Evolutionary conservation across 495 filamentous ascomycete species (phyloP).

Genomic region (Alectoria sarmentosa): DNA sequence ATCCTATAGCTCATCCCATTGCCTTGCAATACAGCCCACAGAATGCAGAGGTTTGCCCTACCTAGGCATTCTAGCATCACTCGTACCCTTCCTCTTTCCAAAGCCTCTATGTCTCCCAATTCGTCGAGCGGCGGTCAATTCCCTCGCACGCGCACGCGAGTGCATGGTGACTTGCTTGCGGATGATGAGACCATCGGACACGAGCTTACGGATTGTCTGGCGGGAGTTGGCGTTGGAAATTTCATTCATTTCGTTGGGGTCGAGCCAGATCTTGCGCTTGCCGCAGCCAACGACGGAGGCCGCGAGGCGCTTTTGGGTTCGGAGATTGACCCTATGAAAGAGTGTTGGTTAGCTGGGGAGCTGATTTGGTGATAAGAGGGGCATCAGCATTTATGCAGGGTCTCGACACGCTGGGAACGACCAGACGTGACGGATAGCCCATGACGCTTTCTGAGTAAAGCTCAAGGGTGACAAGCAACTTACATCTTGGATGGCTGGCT

Average conservation of each 20-base stretch:
- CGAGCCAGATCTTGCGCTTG: conserved; percentile 99
- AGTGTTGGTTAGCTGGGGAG: conserved; percentile 4
- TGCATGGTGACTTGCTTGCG: conserved; percentile 99
- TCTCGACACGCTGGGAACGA: background rate
- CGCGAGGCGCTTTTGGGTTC: conserved; percentile 99
- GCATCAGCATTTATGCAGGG: background rate
- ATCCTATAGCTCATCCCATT: no score
- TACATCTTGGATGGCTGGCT: conserved; percentile 49
- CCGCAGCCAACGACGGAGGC: conserved; percentile 96
- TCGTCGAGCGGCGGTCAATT: conserved; percentile 79
- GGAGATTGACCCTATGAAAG: conserved; percentile 91
- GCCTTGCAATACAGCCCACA: no score
- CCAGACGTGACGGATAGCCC: background rate
- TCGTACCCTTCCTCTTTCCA: conserved; percentile 99
- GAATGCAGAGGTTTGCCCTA: no score
- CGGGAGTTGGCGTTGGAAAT: conserved; percentile 99
- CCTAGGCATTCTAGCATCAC: conserved; percentile 98
- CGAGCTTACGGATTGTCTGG: conserved; percentile 99
- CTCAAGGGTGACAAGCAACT: conserved; percentile 22
- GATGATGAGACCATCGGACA: conserved; percentile 99
- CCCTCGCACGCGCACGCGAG: conserved; percentile 90
- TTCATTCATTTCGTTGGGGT: conserved; percentile 98
- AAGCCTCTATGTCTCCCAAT: conserved; percentile 95
- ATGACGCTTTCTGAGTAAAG: background rate
- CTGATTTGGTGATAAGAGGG: conserved; percentile 3